Evolutionary conservation across 257 asterid genomes (phyloP).

Genomic region (Fraxinus cuspidata): DNA sequence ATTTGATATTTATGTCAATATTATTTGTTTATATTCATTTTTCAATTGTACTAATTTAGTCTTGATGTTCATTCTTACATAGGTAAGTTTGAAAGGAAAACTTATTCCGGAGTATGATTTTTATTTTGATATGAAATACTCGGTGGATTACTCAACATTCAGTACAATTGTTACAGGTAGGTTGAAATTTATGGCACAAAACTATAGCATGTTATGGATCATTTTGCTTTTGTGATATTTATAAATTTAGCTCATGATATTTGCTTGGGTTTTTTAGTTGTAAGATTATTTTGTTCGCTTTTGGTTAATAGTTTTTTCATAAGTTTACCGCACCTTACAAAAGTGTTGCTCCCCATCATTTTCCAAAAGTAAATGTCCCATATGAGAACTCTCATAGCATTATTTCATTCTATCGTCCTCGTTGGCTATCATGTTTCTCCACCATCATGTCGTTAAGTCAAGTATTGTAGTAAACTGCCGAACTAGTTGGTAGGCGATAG

Average conservation of each 20-base stretch:
- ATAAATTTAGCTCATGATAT: conserved; percentile 4
- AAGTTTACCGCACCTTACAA: neutral
- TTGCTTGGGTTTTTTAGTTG: conserved; percentile 3
- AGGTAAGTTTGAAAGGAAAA: conserved; percentile 38
- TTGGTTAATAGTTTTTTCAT: neutral
- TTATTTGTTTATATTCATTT: conserved; percentile 2
- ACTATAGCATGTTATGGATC: conserved; percentile 10
- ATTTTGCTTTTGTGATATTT: conserved; percentile 14
- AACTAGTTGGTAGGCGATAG: neutral
- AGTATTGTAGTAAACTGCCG: neutral
- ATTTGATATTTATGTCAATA: conserved; percentile 11
- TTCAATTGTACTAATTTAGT: conserved; percentile 20
- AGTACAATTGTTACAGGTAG: conserved; percentile 38
- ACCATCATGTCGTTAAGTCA: neutral
- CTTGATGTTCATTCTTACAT: conserved; percentile 21
- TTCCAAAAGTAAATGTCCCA: conserved; percentile 2
- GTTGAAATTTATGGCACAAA: conserved; percentile 16
- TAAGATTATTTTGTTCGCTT: neutral
- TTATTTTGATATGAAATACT: conserved; percentile 51
- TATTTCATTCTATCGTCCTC: neutral
- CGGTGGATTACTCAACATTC: conserved; percentile 53
- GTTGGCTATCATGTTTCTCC: neutral
- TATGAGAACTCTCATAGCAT: neutral
- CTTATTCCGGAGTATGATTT: conserved; percentile 46
- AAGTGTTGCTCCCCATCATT: conserved; percentile 4